Evolutionary conservation across 2,329 filamentous ascomycete genomes (phyloP), one percentile per base, ranked within the genome.

Genomic region (Fusarium euwallaceae): DNA sequence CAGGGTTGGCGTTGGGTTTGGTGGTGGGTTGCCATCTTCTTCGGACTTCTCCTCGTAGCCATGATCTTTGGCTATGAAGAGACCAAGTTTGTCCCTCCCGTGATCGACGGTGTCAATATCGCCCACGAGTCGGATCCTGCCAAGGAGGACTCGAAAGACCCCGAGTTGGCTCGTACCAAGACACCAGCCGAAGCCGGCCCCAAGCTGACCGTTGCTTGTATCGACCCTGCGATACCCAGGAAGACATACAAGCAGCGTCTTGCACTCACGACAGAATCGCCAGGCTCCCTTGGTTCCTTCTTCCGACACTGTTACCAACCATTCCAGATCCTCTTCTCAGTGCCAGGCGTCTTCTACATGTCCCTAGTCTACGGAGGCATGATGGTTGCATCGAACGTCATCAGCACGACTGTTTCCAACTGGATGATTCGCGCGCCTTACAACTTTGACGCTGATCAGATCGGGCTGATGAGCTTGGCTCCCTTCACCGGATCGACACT

Each of bases 1-100:
- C 71, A 80, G 22, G 79, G 78, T 1, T 82, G 79, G 79, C 75
- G 79, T 2, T 80, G 78, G 78, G 85, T 90, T 9, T 86, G 87
- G 68, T 81, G 78, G 66, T 82, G 75, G 65, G 71, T 67, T 45
- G 63, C 66, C 16, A 74, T 80, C 8, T 64, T 78, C 1, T 71
- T 78, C 10, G 71, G 71, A 0, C 22, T 74, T 1, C 64, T 68
- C 6, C 41, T 75, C 12, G 1, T 78, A 8, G 10, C 66, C 1
- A 67, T 78, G 22, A 20, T 76, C n/a, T 73, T 79, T 17, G 84
- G 88, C 7, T 88, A 84, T 61, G 73, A 76, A n/a, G 68, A 73
- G 20, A 63, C 68, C 12, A 73, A 67, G 29, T 67, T 48, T 24
- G 29, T 45, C 16, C 22, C 17, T 1, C 12, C 51, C 4, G n/a